Percentiles rank a stretch among this genome's conserved stretches.
These are phyloP conservation scores for Cryptosporidium bovis DNA, from an alignment of 169 alveolate species.

Conservation along the genomic window DNA sequence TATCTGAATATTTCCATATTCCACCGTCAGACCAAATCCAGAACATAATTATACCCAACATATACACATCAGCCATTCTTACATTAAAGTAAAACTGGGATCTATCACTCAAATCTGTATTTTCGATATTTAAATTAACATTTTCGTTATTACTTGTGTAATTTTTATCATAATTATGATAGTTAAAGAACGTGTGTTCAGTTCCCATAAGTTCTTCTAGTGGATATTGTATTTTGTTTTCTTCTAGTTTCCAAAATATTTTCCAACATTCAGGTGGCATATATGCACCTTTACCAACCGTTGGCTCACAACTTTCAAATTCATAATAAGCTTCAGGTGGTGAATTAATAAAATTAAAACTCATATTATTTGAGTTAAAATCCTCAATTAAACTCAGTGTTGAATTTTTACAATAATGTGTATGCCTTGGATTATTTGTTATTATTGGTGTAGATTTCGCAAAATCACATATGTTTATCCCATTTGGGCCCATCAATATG, in stretches of 20 bases:
- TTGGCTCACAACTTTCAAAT: slow-evolving; percentile 84
- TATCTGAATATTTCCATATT: slow-evolving; percentile 84
- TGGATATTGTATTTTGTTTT: slow-evolving; percentile 57
- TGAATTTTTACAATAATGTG: slow-evolving; percentile 69
- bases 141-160: slow-evolving; percentile 57
- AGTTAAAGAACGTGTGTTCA: slow-evolving; percentile 4
- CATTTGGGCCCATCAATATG: slow-evolving; percentile 80
- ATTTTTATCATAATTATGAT: slow-evolving; percentile 40
- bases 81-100: slow-evolving; percentile 82
- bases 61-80: slow-evolving; percentile 81
- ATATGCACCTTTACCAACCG: slow-evolving; percentile 85
- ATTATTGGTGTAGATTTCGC: slow-evolving; percentile 84
- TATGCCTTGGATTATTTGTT: slow-evolving; percentile 77
- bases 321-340: slow-evolving; percentile 75
- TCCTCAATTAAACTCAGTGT: slow-evolving; percentile 4
- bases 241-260: slow-evolving; percentile 78
- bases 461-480: slow-evolving; percentile 83
- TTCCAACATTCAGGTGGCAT: slow-evolving; percentile 88
- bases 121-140: slow-evolving; percentile 20
- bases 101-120: slow-evolving; percentile 74
- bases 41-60: slow-evolving; percentile 81
- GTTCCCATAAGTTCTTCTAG: slow-evolving; percentile 34
- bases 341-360: slow-evolving; percentile 31
- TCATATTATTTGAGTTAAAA: slow-evolving; percentile 16
- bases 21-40: slow-evolving; percentile 87